Conservation (phyloP, 148 eudicot genomes). For the Bassia scoparia region DNA sequence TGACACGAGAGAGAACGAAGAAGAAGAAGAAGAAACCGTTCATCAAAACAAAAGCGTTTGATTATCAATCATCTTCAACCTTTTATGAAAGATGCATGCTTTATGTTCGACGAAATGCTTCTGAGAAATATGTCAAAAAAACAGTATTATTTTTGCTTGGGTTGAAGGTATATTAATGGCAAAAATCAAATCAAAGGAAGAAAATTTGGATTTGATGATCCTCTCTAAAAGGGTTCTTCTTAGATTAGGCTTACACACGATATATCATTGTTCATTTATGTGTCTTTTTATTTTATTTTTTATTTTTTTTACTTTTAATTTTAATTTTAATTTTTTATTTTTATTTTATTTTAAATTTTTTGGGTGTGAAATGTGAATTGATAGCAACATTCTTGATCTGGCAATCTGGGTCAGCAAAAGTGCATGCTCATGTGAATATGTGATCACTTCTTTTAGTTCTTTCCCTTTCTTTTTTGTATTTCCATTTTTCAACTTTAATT, state of each 20-base stretch:
- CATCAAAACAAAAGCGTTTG: conserved; percentile 29
- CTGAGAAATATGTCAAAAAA: conserved; percentile 11
- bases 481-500: no score
- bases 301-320: background rate
- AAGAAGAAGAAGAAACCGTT: no score
- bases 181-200: background rate
- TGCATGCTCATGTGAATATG: conserved; percentile 5
- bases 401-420: conserved; percentile 23
- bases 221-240: background rate
- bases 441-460: conserved; percentile 18
- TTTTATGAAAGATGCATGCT: conserved; percentile 19
- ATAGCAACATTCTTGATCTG: conserved; percentile 30
- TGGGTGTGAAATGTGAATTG: conserved; percentile 27
- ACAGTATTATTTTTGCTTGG: conserved; percentile 15
- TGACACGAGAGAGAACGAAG: background rate
- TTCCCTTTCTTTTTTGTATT: background rate
- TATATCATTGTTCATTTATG: background rate
- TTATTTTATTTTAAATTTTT: background rate
- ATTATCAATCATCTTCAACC: background rate
- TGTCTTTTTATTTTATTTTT: background rate
- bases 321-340: background rate
- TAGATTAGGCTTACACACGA: conserved; percentile 6
- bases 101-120: conserved; percentile 36
- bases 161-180: conserved; percentile 14
- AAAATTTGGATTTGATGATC: conserved; percentile 1